A percentile compares a stretch with the other conserved stretches of the same genome.
Evolutionary conservation across 257 asterid genomes (phyloP).

Genomic region (Solanum verrucosum): DNA sequence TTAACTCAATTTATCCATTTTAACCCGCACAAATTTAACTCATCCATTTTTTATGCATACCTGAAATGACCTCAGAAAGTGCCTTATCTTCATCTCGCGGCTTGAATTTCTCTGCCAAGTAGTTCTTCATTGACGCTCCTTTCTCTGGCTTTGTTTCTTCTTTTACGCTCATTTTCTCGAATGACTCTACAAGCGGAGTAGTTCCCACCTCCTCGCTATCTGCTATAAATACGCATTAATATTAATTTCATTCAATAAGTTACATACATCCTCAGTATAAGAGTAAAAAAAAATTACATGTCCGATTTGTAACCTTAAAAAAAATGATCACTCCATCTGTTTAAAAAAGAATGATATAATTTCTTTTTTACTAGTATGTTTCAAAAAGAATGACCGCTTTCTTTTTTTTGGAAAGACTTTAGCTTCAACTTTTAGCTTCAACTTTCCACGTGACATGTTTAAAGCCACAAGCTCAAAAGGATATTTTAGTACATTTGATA

Average conservation of each 20-base stretch:
- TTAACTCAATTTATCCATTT: not conserved
- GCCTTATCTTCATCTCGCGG: constrained; percentile 80
- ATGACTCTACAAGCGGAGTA: constrained; percentile 27
- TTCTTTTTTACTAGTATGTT: no score
- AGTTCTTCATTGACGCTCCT: constrained; percentile 48
- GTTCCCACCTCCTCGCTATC: constrained; percentile 41
- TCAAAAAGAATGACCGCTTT: no score
- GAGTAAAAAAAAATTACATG: not conserved
- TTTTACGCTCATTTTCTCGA: constrained; percentile 18
- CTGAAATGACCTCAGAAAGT: constrained; percentile 41
- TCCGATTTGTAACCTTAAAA: not conserved
- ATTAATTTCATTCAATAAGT: not conserved
- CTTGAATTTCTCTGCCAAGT: constrained; percentile 37
- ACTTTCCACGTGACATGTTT: no score
- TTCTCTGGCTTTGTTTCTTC: constrained; percentile 8
- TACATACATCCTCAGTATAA: not conserved
- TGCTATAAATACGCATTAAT: not conserved
- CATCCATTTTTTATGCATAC: not conserved
- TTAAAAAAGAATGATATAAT: no score
- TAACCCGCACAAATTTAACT: not conserved
- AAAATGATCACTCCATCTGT: no score
- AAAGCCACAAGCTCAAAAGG: no score
- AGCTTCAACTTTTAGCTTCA: no score
- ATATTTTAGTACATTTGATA: no score
- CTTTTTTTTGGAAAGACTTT: no score